Evolutionary conservation across 2,329 filamentous ascomycete genomes (phyloP).

Genomic region (Xylariaceae sp.): DNA sequence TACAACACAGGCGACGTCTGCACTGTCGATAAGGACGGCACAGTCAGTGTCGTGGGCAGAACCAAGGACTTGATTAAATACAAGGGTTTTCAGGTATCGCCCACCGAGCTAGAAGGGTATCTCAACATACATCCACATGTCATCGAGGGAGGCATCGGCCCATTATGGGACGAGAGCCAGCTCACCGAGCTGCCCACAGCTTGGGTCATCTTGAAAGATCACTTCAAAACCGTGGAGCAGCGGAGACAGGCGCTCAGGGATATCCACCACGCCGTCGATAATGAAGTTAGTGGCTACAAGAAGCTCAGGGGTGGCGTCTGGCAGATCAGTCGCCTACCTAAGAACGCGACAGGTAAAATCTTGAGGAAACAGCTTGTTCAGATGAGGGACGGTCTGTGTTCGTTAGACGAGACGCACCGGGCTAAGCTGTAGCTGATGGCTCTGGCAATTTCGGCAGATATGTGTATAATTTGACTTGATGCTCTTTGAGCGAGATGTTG

Average conservation of each 20-base stretch:
- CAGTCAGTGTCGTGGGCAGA: conserved; percentile 46
- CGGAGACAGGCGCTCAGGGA: conserved; percentile 35
- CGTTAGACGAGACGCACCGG: conserved; percentile 27
- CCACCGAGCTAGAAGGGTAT: conserved; percentile 46
- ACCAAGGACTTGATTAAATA: conserved; percentile 53
- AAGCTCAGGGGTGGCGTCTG: conserved; percentile 49
- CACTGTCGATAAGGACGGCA: conserved; percentile 42
- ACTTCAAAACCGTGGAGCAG: conserved; percentile 30
- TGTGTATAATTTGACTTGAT: no score
- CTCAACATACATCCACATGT: conserved; percentile 48
- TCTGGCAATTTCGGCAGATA: no score
- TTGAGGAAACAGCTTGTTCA: conserved; percentile 42
- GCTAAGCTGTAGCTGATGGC: conserved; percentile 35
- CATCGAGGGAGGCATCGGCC: conserved; percentile 45
- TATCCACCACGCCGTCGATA: conserved; percentile 43
- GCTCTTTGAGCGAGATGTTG: no score
- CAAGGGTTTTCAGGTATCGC: conserved; percentile 51
- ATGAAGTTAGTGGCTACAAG: conserved; percentile 51
- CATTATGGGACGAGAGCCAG: conserved; percentile 47
- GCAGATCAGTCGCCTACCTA: conserved; percentile 43
- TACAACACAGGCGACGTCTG: conserved; percentile 56
- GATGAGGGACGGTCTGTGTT: conserved; percentile 44
- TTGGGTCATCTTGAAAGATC: conserved; percentile 45
- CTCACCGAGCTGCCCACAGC: conserved; percentile 49
- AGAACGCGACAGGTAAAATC: conserved; percentile 49